A percentile compares a stretch with the other conserved stretches of the same genome.
phyloP scores from a whole-genome alignment of 352 stramenopile species.

The Globisporangium cederbergense region DNA sequence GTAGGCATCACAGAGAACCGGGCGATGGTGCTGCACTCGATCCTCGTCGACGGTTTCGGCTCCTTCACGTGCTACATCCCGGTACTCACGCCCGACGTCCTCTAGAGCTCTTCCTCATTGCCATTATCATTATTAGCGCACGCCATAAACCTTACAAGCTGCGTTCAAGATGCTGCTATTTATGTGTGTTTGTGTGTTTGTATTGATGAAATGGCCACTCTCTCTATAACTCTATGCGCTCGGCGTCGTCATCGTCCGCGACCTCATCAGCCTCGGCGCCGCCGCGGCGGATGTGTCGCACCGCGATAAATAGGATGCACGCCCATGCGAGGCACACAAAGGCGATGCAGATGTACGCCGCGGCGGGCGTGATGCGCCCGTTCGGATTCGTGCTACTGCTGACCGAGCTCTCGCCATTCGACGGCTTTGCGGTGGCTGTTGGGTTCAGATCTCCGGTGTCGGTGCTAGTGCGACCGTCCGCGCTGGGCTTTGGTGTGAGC shows the following conservation, averaged over 20 bases:
- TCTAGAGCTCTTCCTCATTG: slow-evolving; percentile 6
- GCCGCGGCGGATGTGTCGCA: slow-evolving; percentile 24
- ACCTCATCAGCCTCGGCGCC: background rate
- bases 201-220: background rate
- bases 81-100: slow-evolving; percentile 59
- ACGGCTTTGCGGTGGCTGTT: background rate
- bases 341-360: slow-evolving; percentile 53
- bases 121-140: slow-evolving; percentile 8
- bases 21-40: slow-evolving; percentile 75
- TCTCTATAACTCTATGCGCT: background rate
- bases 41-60: slow-evolving; percentile 71
- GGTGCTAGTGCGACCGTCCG: background rate
- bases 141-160: background rate
- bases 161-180: background rate
- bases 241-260: background rate
- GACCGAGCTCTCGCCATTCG: background rate
- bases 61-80: slow-evolving; percentile 84
- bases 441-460: slow-evolving; percentile 1
- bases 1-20: slow-evolving; percentile 73
- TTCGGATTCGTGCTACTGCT: background rate
- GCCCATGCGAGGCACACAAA: slow-evolving; percentile 43
- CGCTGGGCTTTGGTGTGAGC: background rate
- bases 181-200: background rate
- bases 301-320: slow-evolving; percentile 49
- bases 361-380: slow-evolving; percentile 23